Percentiles rank a stretch among this genome's conserved stretches.
Evolutionary conservation across 495 filamentous ascomycete genomes (phyloP).

Genomic region (Daldinia decipiens): DNA sequence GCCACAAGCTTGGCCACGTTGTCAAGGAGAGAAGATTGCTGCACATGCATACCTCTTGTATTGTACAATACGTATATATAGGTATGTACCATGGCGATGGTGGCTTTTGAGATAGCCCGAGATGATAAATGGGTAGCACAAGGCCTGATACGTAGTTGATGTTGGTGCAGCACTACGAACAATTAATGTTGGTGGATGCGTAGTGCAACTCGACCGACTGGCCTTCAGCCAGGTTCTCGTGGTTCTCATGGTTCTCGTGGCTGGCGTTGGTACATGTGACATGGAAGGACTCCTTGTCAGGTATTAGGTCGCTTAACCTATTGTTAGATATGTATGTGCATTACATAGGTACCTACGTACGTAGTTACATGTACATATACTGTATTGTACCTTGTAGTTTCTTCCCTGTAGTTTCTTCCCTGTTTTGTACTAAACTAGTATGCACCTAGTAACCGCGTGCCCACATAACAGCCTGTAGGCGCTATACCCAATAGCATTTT

Average conservation of each 20-base stretch:
- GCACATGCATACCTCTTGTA: not conserved
- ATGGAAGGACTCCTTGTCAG: not conserved
- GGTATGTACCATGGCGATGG: not conserved
- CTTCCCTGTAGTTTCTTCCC: no score
- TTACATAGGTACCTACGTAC: no score
- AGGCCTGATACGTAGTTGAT: constrained; percentile 5
- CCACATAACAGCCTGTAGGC: constrained; percentile 15
- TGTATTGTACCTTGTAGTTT: no score
- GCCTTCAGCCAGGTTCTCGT: constrained; percentile 2
- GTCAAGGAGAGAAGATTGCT: constrained; percentile 13
- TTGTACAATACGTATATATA: not conserved
- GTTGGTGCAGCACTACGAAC: constrained; percentile 21
- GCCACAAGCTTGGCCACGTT: constrained; percentile 23
- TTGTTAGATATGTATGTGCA: no score
- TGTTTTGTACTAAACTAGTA: not conserved
- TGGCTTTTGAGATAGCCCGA: not conserved
- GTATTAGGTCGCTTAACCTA: no score
- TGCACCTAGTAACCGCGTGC: not conserved
- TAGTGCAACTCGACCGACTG: no score
- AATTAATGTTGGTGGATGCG: constrained; percentile 12
- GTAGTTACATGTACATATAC: no score
- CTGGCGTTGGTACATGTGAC: constrained; percentile 1
- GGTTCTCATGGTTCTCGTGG: constrained; percentile 16
- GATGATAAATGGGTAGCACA: constrained; percentile 20
- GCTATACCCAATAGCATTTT: constrained; percentile 4